Conservation (phyloP, 306 rosid species). For the Trichosanthes truncata region DNA sequence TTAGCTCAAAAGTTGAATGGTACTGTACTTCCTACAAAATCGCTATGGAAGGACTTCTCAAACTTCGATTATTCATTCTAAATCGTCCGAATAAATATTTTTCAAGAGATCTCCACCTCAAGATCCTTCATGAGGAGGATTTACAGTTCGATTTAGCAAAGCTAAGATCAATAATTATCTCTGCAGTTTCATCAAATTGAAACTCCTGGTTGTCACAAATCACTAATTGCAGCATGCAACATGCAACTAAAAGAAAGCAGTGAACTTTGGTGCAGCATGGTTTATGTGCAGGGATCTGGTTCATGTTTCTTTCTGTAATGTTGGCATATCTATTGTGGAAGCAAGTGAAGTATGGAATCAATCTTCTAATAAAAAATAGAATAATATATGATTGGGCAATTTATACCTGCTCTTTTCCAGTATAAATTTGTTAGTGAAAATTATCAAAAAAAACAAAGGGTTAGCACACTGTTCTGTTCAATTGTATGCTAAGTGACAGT, state of each 20-base stretch:
- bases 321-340: neutral
- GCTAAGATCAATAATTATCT: neutral
- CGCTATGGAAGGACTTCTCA: neutral
- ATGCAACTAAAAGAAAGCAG: neutral
- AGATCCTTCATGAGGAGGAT: neutral
- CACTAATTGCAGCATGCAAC: neutral
- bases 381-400: neutral
- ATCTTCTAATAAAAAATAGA: neutral
- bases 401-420: constrained; percentile 3
- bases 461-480: neutral
- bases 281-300: neutral
- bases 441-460: neutral
- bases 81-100: neutral
- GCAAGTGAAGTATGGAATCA: neutral
- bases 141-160: neutral
- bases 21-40: neutral
- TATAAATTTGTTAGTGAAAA: neutral
- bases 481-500: neutral
- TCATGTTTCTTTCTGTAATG: neutral
- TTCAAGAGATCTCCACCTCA: neutral
- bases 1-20: neutral
- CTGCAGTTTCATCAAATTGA: neutral
- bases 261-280: neutral
- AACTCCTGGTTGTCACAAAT: constrained; percentile 1
- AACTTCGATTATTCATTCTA: neutral